Evolutionary conservation across 1,284 basidiomycete genomes (phyloP), one percentile per base, ranked within the genome.

Genomic region (Heliocybe sulcata): DNA sequence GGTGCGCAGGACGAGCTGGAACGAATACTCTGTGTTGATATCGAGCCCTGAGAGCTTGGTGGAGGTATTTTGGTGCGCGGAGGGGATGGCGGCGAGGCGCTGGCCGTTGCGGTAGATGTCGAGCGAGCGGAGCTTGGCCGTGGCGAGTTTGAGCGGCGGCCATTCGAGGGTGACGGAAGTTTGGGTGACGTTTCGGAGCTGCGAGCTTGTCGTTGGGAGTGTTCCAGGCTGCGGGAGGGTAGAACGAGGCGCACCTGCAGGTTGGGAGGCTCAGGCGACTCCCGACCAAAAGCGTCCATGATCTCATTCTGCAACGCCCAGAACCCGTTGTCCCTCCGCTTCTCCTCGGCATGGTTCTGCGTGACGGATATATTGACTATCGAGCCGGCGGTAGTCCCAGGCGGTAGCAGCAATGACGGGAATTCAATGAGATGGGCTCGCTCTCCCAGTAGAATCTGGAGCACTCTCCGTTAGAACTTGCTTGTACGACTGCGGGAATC

Each of bases 371-470:
- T 98, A 65, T 94, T 96, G 62, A 98, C 91, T 61, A 98, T 97
- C n/a, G 93, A 96, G 9, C 94, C 94, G 0, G 94, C 84, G 2
- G 89, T 85, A 1, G 92, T 87, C 16, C 93, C 94, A 0, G 93
- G 90, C 1, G 94, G 94, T 11, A 98, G 76, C 1, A 98, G 80
- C 25, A 98, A 77, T 0, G 94, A 97, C 1, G 94, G 94, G 68
- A 98, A 98, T 70, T 98, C 94, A 65, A 98, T 95, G 33, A 96
- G 78, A 66, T 97, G 94, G 3, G 93, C 93, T 47, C 92, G 82
- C 67, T 94, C 92, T 6, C 93, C 93, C 3, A 96, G 81, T 9
- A 96, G 80, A 61, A 95, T 95, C 90, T 92, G 67, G 19, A 57
- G 48, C 31, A 22, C 53, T 56, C n/a, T n/a, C n/a, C 45, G 60